Percentiles rank a stretch among this genome's conserved stretches.
These are phyloP conservation scores for Boletus coccyginus DNA, from an alignment of 768 basidiomycete species.

Conservation along the genomic window DNA sequence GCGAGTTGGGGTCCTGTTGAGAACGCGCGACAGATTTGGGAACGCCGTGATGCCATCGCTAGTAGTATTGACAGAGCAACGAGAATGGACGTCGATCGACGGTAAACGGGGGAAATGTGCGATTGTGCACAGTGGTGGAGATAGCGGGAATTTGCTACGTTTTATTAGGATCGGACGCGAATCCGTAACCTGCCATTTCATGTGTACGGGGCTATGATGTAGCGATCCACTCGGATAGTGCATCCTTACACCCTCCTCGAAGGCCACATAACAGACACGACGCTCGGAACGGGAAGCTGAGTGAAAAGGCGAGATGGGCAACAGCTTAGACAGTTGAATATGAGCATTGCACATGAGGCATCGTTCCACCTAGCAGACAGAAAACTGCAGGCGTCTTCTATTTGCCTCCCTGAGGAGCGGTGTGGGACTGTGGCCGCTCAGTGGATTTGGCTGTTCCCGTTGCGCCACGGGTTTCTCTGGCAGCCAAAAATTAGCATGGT, in stretches of 20 bases:
- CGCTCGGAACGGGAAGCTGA: neutral
- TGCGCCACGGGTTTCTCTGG: constrained; percentile 11
- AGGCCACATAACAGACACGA: constrained; percentile 12
- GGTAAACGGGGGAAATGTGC: constrained; percentile 6
- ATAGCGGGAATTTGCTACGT: constrained; percentile 28
- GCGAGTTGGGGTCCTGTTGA: constrained; percentile 7
- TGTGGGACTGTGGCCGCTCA: neutral
- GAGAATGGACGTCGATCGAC: constrained; percentile 35
- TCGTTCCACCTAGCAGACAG: neutral
- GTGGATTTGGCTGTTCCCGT: neutral
- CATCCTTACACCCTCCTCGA: constrained; percentile 10
- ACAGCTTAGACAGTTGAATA: neutral
- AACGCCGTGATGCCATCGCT: constrained; percentile 40
- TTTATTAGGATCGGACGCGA: constrained; percentile 18
- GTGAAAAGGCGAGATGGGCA: neutral
- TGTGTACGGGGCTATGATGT: constrained; percentile 5
- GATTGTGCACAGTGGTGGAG: constrained; percentile 21
- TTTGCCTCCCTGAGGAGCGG: constrained; percentile 6
- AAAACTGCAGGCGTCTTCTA: neutral
- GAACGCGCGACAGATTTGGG: constrained; percentile 53
- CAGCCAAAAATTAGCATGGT: neutral
- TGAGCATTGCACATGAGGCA: neutral
- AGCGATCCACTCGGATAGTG: constrained; percentile 8
- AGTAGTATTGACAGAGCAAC: constrained; percentile 13
- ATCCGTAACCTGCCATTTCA: neutral